A percentile compares a stretch with the other conserved stretches of the same genome.
These are phyloP conservation scores for Mycotypha africana DNA, from an alignment of 371 early-diverging fungal genomes.

Conservation along the genomic window DNA sequence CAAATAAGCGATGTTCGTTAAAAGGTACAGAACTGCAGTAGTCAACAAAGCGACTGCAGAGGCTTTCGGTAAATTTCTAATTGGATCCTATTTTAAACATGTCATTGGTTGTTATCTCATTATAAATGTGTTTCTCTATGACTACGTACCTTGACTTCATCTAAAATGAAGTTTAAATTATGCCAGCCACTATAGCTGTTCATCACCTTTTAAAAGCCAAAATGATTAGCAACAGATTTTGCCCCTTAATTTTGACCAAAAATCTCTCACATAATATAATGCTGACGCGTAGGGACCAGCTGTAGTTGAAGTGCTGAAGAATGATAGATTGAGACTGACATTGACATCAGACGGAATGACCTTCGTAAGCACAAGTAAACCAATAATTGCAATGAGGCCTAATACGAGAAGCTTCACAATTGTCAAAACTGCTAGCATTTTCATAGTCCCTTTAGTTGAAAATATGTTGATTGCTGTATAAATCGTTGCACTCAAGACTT, in stretches of 20 bases:
- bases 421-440: constrained; percentile 24
- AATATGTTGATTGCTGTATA: constrained; percentile 19
- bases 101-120: not conserved
- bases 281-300: constrained; percentile 39
- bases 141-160: constrained; percentile 34
- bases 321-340: constrained; percentile 23
- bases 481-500: constrained; percentile 28
- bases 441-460: constrained; percentile 27
- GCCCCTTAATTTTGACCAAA: too few species aligned
- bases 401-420: constrained; percentile 25
- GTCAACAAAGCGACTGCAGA: constrained; percentile 22
- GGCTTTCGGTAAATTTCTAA: constrained; percentile 32
- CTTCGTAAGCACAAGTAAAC: constrained; percentile 17
- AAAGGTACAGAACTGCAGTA: constrained; percentile 25
- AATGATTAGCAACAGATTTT: too few species aligned
- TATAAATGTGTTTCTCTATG: too few species aligned
- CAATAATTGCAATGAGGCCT: constrained; percentile 19
- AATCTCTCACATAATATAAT: constrained; percentile 38
- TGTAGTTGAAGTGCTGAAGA: constrained; percentile 23
- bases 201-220: too few species aligned
- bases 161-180: constrained; percentile 30
- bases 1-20: constrained; percentile 36
- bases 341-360: constrained; percentile 26
- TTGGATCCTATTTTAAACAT: constrained; percentile 22
- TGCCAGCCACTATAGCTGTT: constrained; percentile 40